phyloP scores from a whole-genome alignment of 768 basidiomycete species.

The Lactarius tabidus region DNA sequence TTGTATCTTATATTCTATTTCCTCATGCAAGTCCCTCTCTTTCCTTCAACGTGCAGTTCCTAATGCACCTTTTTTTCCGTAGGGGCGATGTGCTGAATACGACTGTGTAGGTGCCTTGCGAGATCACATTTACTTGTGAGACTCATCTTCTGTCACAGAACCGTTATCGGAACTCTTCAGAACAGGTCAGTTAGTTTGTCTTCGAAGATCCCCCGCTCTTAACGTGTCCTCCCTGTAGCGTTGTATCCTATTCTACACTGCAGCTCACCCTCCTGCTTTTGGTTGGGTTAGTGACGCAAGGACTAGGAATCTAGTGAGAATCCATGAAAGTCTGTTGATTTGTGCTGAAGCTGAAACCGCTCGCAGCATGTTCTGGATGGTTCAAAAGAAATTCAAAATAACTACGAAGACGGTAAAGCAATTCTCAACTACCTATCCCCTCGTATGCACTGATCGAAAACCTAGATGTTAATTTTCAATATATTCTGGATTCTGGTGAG shows the following conservation, averaged over 20 bases:
- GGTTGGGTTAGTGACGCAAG: conserved; percentile 62
- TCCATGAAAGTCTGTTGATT: not conserved
- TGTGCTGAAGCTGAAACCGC: not conserved
- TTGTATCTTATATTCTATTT: conserved; percentile 73
- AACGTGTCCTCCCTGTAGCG: conserved; percentile 35
- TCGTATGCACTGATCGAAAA: not conserved
- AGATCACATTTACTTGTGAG: not conserved
- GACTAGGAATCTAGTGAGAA: conserved; percentile 62
- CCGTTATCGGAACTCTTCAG: conserved; percentile 67
- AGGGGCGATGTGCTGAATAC: conserved; percentile 78
- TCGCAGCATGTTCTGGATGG: conserved; percentile 58
- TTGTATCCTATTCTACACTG: conserved; percentile 69
- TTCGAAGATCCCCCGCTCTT: not conserved
- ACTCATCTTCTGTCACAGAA: conserved; percentile 37
- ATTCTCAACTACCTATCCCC: not conserved
- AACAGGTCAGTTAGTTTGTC: conserved; percentile 45
- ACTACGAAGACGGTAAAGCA: conserved; percentile 56
- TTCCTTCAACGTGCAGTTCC: not conserved
- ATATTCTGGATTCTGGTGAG: conserved; percentile 66
- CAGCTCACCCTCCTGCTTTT: conserved; percentile 63
- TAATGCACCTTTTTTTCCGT: not conserved
- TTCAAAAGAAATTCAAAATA: conserved; percentile 60
- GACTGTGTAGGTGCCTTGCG: conserved; percentile 49
- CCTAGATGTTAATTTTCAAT: conserved; percentile 67
- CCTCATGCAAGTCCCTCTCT: conserved; percentile 49